Base-by-base conservation (phyloP, 805 yeast species). In the Candida pini region DNA sequence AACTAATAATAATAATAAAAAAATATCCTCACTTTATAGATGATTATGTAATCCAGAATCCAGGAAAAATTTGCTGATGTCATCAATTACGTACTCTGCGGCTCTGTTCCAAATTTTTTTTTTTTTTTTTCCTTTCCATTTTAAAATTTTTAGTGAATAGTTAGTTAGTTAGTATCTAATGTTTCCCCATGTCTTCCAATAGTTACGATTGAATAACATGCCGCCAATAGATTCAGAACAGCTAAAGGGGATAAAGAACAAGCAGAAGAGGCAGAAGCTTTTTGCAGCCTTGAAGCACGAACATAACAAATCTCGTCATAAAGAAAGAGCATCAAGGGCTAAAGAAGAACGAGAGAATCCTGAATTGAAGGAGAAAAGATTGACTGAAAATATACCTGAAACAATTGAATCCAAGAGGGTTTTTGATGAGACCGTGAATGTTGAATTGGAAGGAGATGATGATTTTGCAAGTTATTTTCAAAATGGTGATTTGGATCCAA, bases 371-470 rank as follows among this genome's bases (percentile, higher is more conserved):
- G 86, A 77, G 36, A 81, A 88, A 54, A 78, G 98, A 58, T 66
- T 90, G 25, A 73, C 76, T 4, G 77, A 71, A 36, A 87, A 88
- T 56, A 76, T 83, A 2, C 87, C 96, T 4, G 77, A 75, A 17
- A 88, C 97, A 4, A 75, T 87, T 33, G 97, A 88, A 48, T 69
- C 76, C 35, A 84, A 83, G 68, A 68, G 97, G 54, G 90, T 80
- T 1, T 88, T 60, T 47, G 97, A 88, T 56, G 96, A 89, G 58
- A 84, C 96, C 2, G 80, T 86, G 14, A 67, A 63, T 21, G 53
- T 56, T 37, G 81, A 74, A 40, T 57, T 72, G 15, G 80, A 73
- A 53, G 78, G 78, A 20, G 78, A 78, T 40, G 83, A 76, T 47
- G 81, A 76, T 49, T 84, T 84, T 54, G 71, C 67, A 24, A 56